Evolutionary conservation across 495 filamentous ascomycete genomes (phyloP).

Genomic region (Aspergillus homomorphus): DNA sequence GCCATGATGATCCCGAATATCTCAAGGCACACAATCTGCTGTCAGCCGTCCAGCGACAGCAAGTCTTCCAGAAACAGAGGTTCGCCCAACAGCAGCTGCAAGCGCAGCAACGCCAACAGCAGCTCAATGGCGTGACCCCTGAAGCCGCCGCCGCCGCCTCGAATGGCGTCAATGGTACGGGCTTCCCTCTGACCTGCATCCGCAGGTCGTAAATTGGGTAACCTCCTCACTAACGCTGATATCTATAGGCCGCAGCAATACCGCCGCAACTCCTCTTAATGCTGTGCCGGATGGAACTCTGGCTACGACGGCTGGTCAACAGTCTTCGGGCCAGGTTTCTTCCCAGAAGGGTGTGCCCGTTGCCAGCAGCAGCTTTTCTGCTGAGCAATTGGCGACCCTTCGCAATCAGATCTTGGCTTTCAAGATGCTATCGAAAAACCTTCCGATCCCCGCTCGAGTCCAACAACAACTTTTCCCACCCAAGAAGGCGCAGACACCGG

Average conservation of each 20-base stretch:
- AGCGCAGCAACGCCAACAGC: slow-evolving; percentile 47
- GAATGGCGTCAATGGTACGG: slow-evolving; percentile 55
- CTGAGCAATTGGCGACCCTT: slow-evolving; percentile 66
- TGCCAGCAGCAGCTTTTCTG: slow-evolving; percentile 56
- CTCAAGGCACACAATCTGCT: slow-evolving; percentile 69
- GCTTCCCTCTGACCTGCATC: not conserved
- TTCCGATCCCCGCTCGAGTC: slow-evolving; percentile 67
- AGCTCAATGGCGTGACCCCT: slow-evolving; percentile 41
- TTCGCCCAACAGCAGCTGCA: slow-evolving; percentile 45
- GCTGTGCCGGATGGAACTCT: slow-evolving; percentile 25
- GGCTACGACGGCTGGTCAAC: slow-evolving; percentile 27
- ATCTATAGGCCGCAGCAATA: slow-evolving; percentile 37
- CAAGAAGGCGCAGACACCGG: slow-evolving; percentile 62
- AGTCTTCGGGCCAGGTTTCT: slow-evolving; percentile 23
- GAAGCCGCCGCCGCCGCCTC: slow-evolving; percentile 25
- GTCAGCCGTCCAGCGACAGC: slow-evolving; percentile 60
- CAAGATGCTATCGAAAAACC: slow-evolving; percentile 76
- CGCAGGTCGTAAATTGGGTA: not conserved
- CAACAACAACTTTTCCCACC: slow-evolving; percentile 74
- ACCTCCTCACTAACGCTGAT: slow-evolving; percentile 9
- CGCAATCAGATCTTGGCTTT: slow-evolving; percentile 79
- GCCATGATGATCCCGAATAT: slow-evolving; percentile 74
- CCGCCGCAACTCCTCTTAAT: slow-evolving; percentile 43
- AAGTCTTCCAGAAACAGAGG: slow-evolving; percentile 44
- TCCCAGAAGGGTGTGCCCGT: slow-evolving; percentile 33